phyloP scores from a whole-genome alignment of 202 grass and related monocot species.

The Panicum hallii region DNA sequence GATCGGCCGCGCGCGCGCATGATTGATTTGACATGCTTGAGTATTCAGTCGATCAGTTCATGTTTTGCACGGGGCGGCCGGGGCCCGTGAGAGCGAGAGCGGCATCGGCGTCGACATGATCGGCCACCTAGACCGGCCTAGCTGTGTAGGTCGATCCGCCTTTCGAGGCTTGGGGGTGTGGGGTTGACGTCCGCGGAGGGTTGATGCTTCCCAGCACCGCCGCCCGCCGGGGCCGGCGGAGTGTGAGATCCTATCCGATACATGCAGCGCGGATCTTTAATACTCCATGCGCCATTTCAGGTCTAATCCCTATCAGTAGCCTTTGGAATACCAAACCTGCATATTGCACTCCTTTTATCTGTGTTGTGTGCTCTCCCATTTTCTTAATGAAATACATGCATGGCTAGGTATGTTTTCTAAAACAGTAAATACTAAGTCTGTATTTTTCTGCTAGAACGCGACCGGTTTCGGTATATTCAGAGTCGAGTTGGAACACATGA shows the following conservation, averaged over 20 bases:
- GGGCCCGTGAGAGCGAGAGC: background rate
- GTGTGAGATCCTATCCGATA: background rate
- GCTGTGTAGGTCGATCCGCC: constrained; percentile 26
- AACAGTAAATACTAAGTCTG: too few species aligned
- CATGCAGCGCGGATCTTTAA: background rate
- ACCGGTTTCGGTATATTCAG: too few species aligned
- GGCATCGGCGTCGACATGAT: constrained; percentile 20
- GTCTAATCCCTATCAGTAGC: background rate
- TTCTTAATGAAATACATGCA: too few species aligned
- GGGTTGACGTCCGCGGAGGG: background rate
- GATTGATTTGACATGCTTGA: background rate
- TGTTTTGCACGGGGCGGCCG: background rate
- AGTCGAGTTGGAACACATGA: too few species aligned
- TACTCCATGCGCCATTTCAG: background rate
- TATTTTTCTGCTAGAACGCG: too few species aligned
- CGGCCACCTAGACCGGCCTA: background rate
- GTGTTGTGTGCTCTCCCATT: too few species aligned
- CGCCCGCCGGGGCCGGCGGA: background rate
- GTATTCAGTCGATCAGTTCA: background rate
- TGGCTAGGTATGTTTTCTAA: too few species aligned
- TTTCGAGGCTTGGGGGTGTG: constrained; percentile 33
- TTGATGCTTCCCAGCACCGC: constrained; percentile 45
- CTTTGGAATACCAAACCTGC: background rate
- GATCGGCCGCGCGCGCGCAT: constrained; percentile 9
- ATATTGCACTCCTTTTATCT: too few species aligned